Conservation (phyloP, 768 basidiomycete genomes). For the Lactifluus echinatus region DNA sequence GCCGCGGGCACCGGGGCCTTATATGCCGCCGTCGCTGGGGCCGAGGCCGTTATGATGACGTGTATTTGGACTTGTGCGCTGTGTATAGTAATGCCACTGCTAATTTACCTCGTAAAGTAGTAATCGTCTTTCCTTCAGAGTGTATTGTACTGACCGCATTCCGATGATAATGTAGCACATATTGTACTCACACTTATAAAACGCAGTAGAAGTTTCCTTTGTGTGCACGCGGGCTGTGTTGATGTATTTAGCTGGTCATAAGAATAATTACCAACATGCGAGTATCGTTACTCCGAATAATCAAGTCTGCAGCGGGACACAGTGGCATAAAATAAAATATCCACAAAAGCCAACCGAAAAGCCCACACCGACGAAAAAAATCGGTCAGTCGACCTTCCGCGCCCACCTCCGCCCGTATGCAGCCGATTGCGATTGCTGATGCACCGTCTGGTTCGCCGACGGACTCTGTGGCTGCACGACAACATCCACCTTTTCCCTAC, state of each 20-base stretch:
- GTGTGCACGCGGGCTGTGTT: too few relatives aligned
- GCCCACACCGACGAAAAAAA: neutral
- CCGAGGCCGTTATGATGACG: neutral
- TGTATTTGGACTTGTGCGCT: neutral
- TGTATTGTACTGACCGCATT: too few relatives aligned
- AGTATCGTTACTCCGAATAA: too few relatives aligned
- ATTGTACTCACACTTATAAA: neutral
- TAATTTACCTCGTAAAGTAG: neutral
- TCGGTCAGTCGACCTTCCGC: conserved; percentile 54
- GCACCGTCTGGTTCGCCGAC: conserved; percentile 28
- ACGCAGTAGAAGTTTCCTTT: neutral
- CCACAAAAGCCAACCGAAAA: neutral
- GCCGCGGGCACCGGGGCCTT: conserved; percentile 1
- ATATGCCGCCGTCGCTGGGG: neutral
- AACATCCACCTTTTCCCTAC: conserved; percentile 33
- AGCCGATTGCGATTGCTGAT: conserved; percentile 33
- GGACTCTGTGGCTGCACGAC: conserved; percentile 37
- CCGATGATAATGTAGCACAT: neutral
- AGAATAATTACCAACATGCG: too few relatives aligned
- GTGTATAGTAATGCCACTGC: neutral
- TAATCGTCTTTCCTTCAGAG: neutral
- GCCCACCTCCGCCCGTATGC: conserved; percentile 56
- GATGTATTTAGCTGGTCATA: too few relatives aligned
- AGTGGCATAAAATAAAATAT: neutral
- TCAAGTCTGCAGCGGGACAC: neutral